These are phyloP conservation scores for Penicillium crystallinum DNA, from an alignment of 495 filamentous ascomycete species.

Conservation along the genomic window DNA sequence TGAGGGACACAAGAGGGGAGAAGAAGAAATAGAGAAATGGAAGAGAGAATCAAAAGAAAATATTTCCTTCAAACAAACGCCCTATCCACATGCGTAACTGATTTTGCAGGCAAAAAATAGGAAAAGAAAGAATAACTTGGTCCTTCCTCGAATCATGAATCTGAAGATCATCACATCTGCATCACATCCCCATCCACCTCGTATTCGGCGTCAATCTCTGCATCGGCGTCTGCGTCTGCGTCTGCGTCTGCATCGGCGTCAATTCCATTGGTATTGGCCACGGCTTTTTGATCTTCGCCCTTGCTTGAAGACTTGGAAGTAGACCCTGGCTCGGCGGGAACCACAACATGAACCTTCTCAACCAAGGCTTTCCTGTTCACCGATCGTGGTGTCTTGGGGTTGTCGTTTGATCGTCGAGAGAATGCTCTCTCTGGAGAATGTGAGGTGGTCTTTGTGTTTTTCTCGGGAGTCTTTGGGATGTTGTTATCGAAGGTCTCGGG, in stretches of 20 bases:
- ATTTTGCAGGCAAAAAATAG: slow-evolving; percentile 8
- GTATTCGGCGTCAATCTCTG: slow-evolving; percentile 27
- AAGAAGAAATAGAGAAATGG: slow-evolving; percentile 5
- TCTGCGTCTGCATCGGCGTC: slow-evolving; percentile 18
- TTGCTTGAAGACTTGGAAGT: slow-evolving; percentile 2
- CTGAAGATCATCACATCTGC: slow-evolving; percentile 27
- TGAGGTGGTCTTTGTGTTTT: slow-evolving; percentile 12
- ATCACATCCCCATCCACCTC: slow-evolving; percentile 38
- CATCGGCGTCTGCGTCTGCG: slow-evolving; percentile 28
- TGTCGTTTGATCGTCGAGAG: slow-evolving; percentile 16
- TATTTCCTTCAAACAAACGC: slow-evolving; percentile 18
- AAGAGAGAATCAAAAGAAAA: slow-evolving; percentile 11
- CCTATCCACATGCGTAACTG: slow-evolving; percentile 22
- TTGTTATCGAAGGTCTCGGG: neutral
- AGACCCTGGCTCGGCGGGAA: slow-evolving; percentile 26
- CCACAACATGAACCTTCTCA: slow-evolving; percentile 35
- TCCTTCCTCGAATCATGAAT: slow-evolving; percentile 3
- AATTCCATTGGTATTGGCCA: slow-evolving; percentile 19
- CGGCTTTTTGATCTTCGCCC: slow-evolving; percentile 4
- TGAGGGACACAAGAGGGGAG: neutral
- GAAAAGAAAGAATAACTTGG: neutral
- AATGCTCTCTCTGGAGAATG: slow-evolving; percentile 15
- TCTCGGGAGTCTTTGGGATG: slow-evolving; percentile 11
- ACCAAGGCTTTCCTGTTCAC: slow-evolving; percentile 35
- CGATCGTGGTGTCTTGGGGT: slow-evolving; percentile 26